Evolutionary conservation across 1,139 yeast species (phyloP), one percentile per base, ranked within the genome.

Genomic region (Eremothecium sinecaudum): DNA sequence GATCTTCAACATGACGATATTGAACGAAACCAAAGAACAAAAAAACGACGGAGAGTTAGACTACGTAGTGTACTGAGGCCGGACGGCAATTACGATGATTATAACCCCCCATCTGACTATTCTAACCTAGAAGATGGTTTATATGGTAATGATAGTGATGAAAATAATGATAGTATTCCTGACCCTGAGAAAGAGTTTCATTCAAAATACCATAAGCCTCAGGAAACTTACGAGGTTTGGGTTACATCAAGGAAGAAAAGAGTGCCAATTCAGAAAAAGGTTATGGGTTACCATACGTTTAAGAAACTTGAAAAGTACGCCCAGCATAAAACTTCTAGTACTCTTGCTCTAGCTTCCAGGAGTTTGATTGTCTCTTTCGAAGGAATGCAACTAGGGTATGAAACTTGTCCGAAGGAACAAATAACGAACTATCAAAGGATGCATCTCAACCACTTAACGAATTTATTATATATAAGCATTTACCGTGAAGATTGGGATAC

Each of bases 401-500:
- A 50, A 27, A 31, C 36, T 20, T 36, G 34, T 19, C 33, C 34
- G 20, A 24, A 24, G 21, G 31, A 25, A 9, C 26, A 32, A 22
- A 24, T 34, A 4, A 31, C 40, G 7, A 44, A 39, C 18, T 46
- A 44, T 27, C 43, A 42, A 15, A 38, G 37, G 9, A 43, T 45
- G 36, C 58, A 60, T 32, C 41, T 58, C 21, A 37, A 43, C 28
- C 46, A 47, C 10, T 43, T 64, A 29, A 50, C 46, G 22, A 50
- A 48, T 11, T 42, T 65, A 18, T 41, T 66, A 24, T 62, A 62
- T 39, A 22, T 61, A 5, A 58, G 63, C 35, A 50, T 77, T 4
- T 50, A 69, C 25, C 53, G 64, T 17, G 49, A 61, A 22, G 66
- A 74, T n/a, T 78, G 82, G 82, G 47, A 52, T 6, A 33, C 60